Base-by-base conservation (phyloP, 768 basidiomycete species). In the Steccherinum ochraceum region DNA sequence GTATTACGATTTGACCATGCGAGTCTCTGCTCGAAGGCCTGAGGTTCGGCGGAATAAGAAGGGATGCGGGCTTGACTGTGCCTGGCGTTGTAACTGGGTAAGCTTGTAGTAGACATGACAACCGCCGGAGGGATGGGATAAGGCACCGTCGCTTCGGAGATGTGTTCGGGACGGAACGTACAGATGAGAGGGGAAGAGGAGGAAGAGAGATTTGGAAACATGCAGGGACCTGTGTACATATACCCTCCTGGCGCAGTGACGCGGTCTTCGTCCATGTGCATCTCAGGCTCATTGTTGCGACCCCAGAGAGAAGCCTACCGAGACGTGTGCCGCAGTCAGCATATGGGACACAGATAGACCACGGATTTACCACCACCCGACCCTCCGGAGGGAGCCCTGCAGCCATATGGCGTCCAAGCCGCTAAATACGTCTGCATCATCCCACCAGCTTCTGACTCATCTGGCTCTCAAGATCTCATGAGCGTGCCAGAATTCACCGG, bases 21-120 rank as follows among this genome's bases (percentile, higher is more conserved):
- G 46, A 84, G 59, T 3, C 75, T 76, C 52, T 72, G 76, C 61
- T 85, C 84, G 52, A 73, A 66, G 23, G 70, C 58, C 21, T 71
- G 74, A 1, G 83, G 83, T 54, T 80, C 73, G 11, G 72, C 72
- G 3, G 80, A 72, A 60, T 85, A 85, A n/a, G 67, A 16, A 65
- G 75, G 53, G 63, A 80, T 56, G 68, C 74, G 55, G 58, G 69
- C 42, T 70, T 66, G 40, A 44, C 68, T 59, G n/a, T 70, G 69
- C 12, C 64, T 62, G 23, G 64, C 44, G 16, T 5, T 10, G 54
- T 81, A 84, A 16, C 71, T 70, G 4, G 82, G 80, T 39, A 80
- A 76, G 55, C 71, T 77, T 43, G 72, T 67, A 39, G 78, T 73
- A 25, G 77, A 78, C 83, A 85, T 84, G 63, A 55, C 18, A n/a